phyloP scores from a whole-genome alignment of 495 filamentous ascomycete species.

The Talaromyces ruber region DNA sequence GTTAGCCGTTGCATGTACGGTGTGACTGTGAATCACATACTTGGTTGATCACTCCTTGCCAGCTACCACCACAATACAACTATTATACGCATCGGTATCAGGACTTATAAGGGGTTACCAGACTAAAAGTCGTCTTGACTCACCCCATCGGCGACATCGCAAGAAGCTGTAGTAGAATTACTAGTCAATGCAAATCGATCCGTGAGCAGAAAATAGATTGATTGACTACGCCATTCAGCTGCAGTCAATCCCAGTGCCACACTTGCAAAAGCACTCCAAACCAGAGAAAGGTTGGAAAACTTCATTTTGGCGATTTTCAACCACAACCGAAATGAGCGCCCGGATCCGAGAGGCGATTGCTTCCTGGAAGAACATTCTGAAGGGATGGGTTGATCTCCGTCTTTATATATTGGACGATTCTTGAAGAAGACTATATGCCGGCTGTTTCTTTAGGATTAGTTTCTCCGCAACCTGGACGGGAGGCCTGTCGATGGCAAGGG shows the following conservation, averaged over 20 bases:
- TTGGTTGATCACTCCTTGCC: conserved; percentile 56
- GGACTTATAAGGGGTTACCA: background rate
- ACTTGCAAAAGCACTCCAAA: background rate
- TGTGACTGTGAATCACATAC: background rate
- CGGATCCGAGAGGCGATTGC: background rate
- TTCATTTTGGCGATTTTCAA: background rate
- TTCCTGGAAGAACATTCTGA: background rate
- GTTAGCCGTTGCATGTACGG: conserved; percentile 40
- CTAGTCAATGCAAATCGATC: conserved; percentile 66
- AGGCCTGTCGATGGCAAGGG: too few relatives aligned
- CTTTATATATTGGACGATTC: background rate
- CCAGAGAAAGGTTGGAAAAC: background rate
- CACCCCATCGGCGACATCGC: conserved; percentile 35
- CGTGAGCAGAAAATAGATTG: conserved; percentile 67
- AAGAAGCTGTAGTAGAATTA: conserved; percentile 49
- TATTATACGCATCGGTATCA: conserved; percentile 21
- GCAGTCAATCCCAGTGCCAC: background rate
- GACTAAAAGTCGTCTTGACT: conserved; percentile 11
- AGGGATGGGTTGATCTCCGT: background rate
- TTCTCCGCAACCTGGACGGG: background rate
- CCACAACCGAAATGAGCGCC: background rate
- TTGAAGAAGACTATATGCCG: background rate
- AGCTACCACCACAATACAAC: conserved; percentile 71
- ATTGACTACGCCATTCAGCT: conserved; percentile 51
- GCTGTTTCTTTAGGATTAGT: background rate